phyloP scores from a whole-genome alignment of 164 flowering plant genomes.

The Akebia trifoliata region DNA sequence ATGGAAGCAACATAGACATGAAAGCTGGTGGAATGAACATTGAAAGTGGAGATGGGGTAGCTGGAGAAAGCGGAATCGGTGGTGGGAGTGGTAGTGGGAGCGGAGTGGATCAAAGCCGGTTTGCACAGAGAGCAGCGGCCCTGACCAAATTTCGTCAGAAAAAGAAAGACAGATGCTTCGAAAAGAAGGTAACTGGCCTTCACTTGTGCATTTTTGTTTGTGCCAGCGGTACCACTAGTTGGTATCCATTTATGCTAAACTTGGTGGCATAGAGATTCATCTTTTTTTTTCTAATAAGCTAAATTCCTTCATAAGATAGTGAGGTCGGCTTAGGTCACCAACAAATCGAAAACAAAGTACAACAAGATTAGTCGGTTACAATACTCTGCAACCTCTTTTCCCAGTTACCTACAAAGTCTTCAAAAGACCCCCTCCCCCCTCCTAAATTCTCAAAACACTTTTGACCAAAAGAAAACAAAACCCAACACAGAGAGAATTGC shows the following conservation, averaged over 20 bases:
- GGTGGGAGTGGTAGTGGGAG: conserved; percentile 31
- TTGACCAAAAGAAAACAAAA: too few species aligned
- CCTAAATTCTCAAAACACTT: too few species aligned
- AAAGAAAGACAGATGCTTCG: conserved; percentile 78
- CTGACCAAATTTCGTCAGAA: conserved; percentile 76
- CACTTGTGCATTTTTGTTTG: not conserved
- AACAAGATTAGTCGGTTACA: too few species aligned
- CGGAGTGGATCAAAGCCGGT: conserved; percentile 45
- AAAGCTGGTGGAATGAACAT: conserved; percentile 34
- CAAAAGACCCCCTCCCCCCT: too few species aligned
- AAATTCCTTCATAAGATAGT: too few species aligned
- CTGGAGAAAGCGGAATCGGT: conserved; percentile 35
- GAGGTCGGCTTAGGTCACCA: not conserved
- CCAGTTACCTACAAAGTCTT: too few species aligned
- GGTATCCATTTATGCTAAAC: not conserved
- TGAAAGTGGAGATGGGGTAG: conserved; percentile 43
- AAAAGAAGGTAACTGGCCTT: conserved; percentile 53
- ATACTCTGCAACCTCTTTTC: too few species aligned
- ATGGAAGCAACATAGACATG: conserved; percentile 46
- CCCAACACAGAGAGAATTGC: too few species aligned
- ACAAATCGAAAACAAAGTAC: not conserved
- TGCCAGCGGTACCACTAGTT: not conserved
- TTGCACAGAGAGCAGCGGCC: conserved; percentile 72
- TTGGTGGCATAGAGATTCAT: not conserved
- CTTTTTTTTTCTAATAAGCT: not conserved